Base-by-base conservation (phyloP, 2,329 filamentous ascomycete genomes). In the Magnaporthiopsis rhizophila region DNA sequence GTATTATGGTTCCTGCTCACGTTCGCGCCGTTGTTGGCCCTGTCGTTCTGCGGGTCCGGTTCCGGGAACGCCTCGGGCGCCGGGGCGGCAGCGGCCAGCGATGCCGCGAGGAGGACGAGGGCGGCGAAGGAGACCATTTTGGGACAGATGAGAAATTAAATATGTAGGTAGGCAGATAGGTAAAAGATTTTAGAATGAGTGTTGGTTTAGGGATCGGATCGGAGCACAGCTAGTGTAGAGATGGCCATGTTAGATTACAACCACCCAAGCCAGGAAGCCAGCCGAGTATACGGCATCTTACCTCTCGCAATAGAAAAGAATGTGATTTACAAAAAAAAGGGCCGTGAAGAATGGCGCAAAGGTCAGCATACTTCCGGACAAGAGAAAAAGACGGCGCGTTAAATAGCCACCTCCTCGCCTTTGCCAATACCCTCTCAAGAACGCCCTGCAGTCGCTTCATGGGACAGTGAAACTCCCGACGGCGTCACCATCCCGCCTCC, bases 21-120 rank as follows among this genome's bases (percentile, higher is more conserved):
- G 15, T 57, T 34, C 26, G 62, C 62, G 32, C 62, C 62, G 11
- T 63, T 63, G 56, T 63, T 63, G 56, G 62, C 62, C 34, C 62
- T 63, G 34, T 63, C 62, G 56, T 63, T 63, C 34, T 63, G 62
- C 4, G 56, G 62, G 3, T 59, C 56, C 15, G 62, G 62, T 21
- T 58, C 53, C 1, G 61, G 34, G 26, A 62, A 18, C 24, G 58
- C 24, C 5, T 38, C 61, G 6, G 60, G 60, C n/a, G 45, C 15
- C 3, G 62, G 62, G 26, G 36, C 24, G 8, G 62, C 56, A 11
- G 56, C 56, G 18, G 28, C 62, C 5, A 63, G 62, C 30, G 62
- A 63, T 15, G 56, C 62, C 53, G 50, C 56, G 9, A 63, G 56
- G 15, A 63, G 32, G 28, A 63, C 36, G 32, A 63, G 36, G 56